Conservation (phyloP, 2,329 filamentous ascomycete species). For the Exophiala bonariae region DNA sequence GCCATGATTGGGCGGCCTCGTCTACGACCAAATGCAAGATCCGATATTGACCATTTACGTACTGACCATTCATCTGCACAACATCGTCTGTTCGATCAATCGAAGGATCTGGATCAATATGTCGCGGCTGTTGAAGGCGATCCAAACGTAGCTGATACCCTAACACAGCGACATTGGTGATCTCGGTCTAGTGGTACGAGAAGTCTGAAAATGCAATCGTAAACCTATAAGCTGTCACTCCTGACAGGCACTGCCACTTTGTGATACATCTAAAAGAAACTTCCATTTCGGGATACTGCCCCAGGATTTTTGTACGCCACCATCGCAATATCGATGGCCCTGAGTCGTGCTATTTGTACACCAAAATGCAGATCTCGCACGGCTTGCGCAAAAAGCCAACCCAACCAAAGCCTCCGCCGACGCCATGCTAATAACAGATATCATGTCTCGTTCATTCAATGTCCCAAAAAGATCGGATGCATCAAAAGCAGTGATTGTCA, state of each 20-base stretch:
- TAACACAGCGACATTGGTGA: no score
- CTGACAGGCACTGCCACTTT: no score
- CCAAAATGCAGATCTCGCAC: background rate
- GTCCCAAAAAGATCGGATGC: background rate
- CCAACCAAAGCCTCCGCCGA: constrained; percentile 11
- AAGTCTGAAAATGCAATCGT: no score
- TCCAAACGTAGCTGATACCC: background rate
- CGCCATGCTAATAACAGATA: constrained; percentile 19
- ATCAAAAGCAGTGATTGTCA: constrained; percentile 6
- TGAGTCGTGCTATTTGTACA: no score
- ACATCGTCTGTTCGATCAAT: background rate
- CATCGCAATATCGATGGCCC: no score
- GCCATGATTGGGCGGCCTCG: constrained; percentile 8
- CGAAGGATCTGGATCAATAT: no score
- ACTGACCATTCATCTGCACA: constrained; percentile 2
- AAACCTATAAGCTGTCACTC: no score
- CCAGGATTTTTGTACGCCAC: no score
- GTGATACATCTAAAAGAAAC: no score
- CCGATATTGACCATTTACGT: constrained; percentile 8
- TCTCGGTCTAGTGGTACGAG: no score
- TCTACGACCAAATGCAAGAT: background rate
- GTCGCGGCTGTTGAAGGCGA: background rate
- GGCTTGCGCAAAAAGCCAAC: background rate
- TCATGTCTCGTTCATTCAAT: constrained; percentile 2
- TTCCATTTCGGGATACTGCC: no score